Conservation (phyloP, 768 basidiomycete species). For the Pleurotus eryngii region DNA sequence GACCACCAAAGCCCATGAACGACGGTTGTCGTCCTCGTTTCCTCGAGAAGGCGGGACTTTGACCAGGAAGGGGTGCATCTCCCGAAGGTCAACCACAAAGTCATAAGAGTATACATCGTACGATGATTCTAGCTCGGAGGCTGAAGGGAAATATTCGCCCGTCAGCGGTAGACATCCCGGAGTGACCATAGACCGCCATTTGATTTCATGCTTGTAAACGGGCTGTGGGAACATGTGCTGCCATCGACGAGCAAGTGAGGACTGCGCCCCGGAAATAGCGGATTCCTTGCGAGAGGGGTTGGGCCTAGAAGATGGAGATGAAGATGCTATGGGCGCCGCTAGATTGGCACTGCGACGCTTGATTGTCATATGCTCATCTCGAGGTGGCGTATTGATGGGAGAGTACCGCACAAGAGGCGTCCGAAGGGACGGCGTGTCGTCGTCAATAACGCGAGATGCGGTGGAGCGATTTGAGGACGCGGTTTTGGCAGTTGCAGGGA, state of each 20-base stretch:
- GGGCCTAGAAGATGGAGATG: slow-evolving; percentile 44
- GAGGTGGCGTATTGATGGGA: slow-evolving; percentile 66
- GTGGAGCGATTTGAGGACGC: slow-evolving; percentile 36
- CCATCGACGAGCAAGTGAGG: slow-evolving; percentile 84
- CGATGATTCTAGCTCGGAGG: slow-evolving; percentile 67
- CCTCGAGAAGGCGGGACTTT: slow-evolving; percentile 52
- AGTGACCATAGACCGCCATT: slow-evolving; percentile 86
- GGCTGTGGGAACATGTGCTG: slow-evolving; percentile 79
- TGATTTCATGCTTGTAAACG: slow-evolving; percentile 78
- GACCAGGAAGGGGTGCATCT: slow-evolving; percentile 86
- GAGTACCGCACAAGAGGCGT: slow-evolving; percentile 51
- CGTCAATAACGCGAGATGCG: slow-evolving; percentile 53
- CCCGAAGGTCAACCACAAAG: slow-evolving; percentile 78
- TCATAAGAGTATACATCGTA: slow-evolving; percentile 87
- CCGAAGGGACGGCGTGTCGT: slow-evolving; percentile 50
- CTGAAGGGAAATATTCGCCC: slow-evolving; percentile 81
- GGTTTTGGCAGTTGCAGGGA: slow-evolving; percentile 43
- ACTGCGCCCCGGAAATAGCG: slow-evolving; percentile 57
- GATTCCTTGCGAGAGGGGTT: slow-evolving; percentile 69
- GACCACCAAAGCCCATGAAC: slow-evolving; percentile 72
- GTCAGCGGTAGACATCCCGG: slow-evolving; percentile 90
- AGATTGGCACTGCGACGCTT: slow-evolving; percentile 52
- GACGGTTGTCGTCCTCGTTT: slow-evolving; percentile 53
- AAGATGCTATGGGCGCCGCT: slow-evolving; percentile 40
- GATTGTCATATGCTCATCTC: slow-evolving; percentile 55